Conservation (phyloP, 768 basidiomycete species). For the Kwoniella mangroviensis region DNA sequence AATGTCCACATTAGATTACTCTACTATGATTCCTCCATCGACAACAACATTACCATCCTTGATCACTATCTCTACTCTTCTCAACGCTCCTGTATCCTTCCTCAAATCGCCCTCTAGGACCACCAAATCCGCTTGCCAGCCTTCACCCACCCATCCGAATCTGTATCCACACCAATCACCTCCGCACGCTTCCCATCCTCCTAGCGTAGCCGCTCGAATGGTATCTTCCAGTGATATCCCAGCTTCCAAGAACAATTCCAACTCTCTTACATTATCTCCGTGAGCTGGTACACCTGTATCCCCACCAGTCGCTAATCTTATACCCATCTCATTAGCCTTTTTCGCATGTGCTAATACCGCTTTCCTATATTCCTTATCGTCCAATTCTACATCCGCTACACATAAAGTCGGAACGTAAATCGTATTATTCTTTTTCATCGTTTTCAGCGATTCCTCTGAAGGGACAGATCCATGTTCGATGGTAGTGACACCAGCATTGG, state of each 20-base stretch:
- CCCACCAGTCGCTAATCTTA: slow-evolving; percentile 26
- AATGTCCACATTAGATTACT: not conserved
- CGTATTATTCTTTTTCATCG: slow-evolving; percentile 30
- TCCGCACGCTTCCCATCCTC: slow-evolving; percentile 38
- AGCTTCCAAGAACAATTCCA: slow-evolving; percentile 24
- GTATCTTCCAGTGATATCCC: slow-evolving; percentile 27
- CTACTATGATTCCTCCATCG: not conserved
- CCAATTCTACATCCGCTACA: slow-evolving; percentile 8
- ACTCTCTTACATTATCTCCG: slow-evolving; percentile 26
- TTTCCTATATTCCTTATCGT: not conserved
- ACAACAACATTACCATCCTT: slow-evolving; percentile 31
- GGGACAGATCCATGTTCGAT: not conserved
- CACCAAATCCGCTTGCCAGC: slow-evolving; percentile 31
- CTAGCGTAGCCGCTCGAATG: slow-evolving; percentile 23
- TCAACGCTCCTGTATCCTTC: slow-evolving; percentile 14
- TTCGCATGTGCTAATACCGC: not conserved
- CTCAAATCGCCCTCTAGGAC: slow-evolving; percentile 26
- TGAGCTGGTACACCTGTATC: slow-evolving; percentile 27
- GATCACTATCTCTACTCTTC: slow-evolving; percentile 22
- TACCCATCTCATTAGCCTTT: slow-evolving; percentile 21
- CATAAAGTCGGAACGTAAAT: slow-evolving; percentile 30
- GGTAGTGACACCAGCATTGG: not conserved
- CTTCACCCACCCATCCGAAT: slow-evolving; percentile 29
- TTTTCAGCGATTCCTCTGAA: slow-evolving; percentile 2
- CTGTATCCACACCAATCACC: slow-evolving; percentile 25